Evolutionary conservation across 176 grass and related monocot species (phyloP), one percentile per base, ranked within the genome.

Genomic region (Carex parvula): DNA sequence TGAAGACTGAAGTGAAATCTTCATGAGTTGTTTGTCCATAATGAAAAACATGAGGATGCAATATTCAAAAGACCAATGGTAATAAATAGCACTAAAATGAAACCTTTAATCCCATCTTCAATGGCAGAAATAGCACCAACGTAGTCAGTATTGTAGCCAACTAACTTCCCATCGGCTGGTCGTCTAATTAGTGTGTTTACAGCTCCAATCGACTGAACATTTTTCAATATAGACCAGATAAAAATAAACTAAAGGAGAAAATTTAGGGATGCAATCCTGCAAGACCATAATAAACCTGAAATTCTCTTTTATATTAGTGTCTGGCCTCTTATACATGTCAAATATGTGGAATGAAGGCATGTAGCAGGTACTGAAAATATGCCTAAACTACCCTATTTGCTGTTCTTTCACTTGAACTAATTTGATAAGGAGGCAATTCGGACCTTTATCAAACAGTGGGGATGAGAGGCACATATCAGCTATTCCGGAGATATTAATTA

Each of bases 81-180:
- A 86, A 35, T 3, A 81, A 39, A 16, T 50, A 41, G 67, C 42
- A 79, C 69, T 76, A 57, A 22, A 57, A 16, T 71, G 61, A 79
- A 81, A 98, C 95, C 92, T 93, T 91, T 90, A 80, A 98, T 87
- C 67, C 89, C 95, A 95, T 98, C 92, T 87, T 95, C 95, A 86
- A 95, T 95, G 64, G 95, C 95, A 89, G 95, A 98, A 86, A 98
- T 95, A 82, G 95, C 92, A 89, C 95, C 95, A 87, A 95, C 79
- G 64, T 98, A 98, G 77, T 95, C 95, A 33, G 92, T 98, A 85
- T 98, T 98, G 89, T 93, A 95, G 60, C 92, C 95, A 50, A 95
- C 83, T 89, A 98, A 80, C 84, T 95, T 98, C 21, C 89, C 92
- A 89, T 98, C 86, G 46, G 74, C 0, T 64, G 88, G 59, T 83